These are phyloP conservation scores for Scheffersomyces titani DNA, from an alignment of 1,139 yeast genomes.

Conservation along the genomic window DNA sequence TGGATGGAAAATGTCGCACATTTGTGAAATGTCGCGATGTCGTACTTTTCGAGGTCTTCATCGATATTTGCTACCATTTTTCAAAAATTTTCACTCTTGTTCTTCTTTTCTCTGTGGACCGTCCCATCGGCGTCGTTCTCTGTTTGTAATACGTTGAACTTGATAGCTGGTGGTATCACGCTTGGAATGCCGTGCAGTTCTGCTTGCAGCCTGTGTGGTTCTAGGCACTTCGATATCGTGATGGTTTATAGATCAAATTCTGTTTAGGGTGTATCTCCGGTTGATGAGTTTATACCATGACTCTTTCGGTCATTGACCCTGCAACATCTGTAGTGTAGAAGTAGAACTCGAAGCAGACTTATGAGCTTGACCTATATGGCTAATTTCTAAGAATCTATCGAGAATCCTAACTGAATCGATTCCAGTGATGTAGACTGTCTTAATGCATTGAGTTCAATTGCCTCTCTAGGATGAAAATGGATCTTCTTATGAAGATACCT, in stretches of 20 bases:
- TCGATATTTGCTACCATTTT: neutral
- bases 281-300: constrained; percentile 41
- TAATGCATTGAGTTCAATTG: neutral
- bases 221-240: constrained; percentile 10
- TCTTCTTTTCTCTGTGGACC: constrained; percentile 15
- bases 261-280: constrained; percentile 49
- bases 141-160: constrained; percentile 23
- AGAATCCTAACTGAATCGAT: neutral
- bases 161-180: constrained; percentile 32
- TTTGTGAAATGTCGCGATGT: neutral
- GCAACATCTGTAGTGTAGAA: constrained; percentile 21
- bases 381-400: neutral
- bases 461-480: neutral
- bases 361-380: too few species aligned
- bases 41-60: neutral
- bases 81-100: neutral
- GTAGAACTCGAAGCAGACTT: neutral
- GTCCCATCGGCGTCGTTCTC: constrained; percentile 42
- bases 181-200: neutral
- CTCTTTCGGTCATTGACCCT: constrained; percentile 52
- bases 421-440: too few species aligned
- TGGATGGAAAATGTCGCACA: neutral
- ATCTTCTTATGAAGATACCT: neutral
- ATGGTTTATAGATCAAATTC: constrained; percentile 26
- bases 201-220: neutral